Evolutionary conservation across 1,284 basidiomycete species (phyloP), one percentile per base, ranked within the genome.

Genomic region (Mycena citricolor): DNA sequence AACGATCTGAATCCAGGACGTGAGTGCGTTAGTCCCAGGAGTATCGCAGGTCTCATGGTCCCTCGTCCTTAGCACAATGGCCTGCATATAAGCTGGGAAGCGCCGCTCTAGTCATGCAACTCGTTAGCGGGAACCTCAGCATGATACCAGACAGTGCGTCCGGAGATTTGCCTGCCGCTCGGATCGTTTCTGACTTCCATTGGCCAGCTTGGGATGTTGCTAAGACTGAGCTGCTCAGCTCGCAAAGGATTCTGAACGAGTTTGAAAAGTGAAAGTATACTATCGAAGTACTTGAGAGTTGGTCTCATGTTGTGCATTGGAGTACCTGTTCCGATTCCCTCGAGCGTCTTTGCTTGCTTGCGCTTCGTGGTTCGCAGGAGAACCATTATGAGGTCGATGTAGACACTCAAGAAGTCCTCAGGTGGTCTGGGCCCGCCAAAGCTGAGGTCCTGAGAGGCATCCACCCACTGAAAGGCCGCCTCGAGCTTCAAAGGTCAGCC

Each of bases 211-310:
- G 66, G 53, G 61, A 69, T 42, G 19, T 64, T 14, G 62, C 65
- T 20, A 69, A 67, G 52, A 73, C 71, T 0, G 52, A 58, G 22
- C 76, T 76, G 59, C 55, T 71, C 28, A 69, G 73, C 47, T 66
- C 67, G 8, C 51, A 55, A 8, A 54, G 55, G 36, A 68, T 76
- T 3, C 50, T 77, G 28, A 55, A 63, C 21, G 70, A 73, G 54
- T 76, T 78, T 54, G 65, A 77, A 57, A 78, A 76, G 57, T 67
- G 38, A 53, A 17, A n/a, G n/a, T n/a, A n/a, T n/a, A n/a, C n/a
- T n/a, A n/a, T n/a, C n/a, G n/a, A n/a, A n/a, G n/a, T n/a, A n/a
- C n/a, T n/a, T n/a, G n/a, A n/a, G n/a, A n/a, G n/a, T n/a, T n/a
- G n/a, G n/a, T n/a, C n/a, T n/a, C n/a, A n/a, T n/a, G n/a, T n/a